These are phyloP conservation scores for Pseudogymnoascus sp. DNA, from an alignment of 2,329 filamentous ascomycete species.

Conservation along the genomic window DNA sequence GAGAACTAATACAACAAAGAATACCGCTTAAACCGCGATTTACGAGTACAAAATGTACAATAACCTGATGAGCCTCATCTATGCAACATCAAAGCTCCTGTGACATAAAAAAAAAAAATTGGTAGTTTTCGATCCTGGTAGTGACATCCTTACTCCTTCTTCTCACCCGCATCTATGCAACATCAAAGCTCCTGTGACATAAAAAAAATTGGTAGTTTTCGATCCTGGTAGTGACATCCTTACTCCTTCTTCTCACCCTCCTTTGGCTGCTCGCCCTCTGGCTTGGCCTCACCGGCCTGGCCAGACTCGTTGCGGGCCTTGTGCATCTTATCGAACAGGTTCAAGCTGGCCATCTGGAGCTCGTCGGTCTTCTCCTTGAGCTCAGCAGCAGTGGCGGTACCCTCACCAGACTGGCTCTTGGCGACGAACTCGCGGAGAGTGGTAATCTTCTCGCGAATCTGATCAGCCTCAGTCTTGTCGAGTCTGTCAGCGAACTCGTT, in stretches of 20 bases:
- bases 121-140: slow-evolving; percentile 15
- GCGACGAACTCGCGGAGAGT: slow-evolving; percentile 79
- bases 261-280: slow-evolving; percentile 34
- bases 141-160: slow-evolving; percentile 49
- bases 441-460: slow-evolving; percentile 88
- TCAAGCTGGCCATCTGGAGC: slow-evolving; percentile 90
- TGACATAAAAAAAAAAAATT: slow-evolving; percentile 21
- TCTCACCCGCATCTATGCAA: slow-evolving; percentile 45
- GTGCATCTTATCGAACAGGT: slow-evolving; percentile 99
- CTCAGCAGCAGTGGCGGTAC: slow-evolving; percentile 74
- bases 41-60: slow-evolving; percentile 29
- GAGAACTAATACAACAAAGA: slow-evolving; percentile 27
- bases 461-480: slow-evolving; percentile 90
- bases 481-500: slow-evolving; percentile 95
- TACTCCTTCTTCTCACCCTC: slow-evolving; percentile 65
- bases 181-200: slow-evolving; percentile 22
- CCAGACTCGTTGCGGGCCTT: slow-evolving; percentile 71
- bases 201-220: slow-evolving; percentile 18
- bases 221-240: slow-evolving; percentile 26
- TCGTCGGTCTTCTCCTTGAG: slow-evolving; percentile 99
- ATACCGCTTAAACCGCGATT: slow-evolving; percentile 27
- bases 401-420: slow-evolving; percentile 92
- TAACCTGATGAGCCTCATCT: slow-evolving; percentile 25
- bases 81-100: slow-evolving; percentile 25
- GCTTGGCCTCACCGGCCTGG: slow-evolving; percentile 38